These are phyloP conservation scores for Filobasidium uniguttulatum DNA, from an alignment of 1,284 basidiomycete species.

Conservation along the genomic window DNA sequence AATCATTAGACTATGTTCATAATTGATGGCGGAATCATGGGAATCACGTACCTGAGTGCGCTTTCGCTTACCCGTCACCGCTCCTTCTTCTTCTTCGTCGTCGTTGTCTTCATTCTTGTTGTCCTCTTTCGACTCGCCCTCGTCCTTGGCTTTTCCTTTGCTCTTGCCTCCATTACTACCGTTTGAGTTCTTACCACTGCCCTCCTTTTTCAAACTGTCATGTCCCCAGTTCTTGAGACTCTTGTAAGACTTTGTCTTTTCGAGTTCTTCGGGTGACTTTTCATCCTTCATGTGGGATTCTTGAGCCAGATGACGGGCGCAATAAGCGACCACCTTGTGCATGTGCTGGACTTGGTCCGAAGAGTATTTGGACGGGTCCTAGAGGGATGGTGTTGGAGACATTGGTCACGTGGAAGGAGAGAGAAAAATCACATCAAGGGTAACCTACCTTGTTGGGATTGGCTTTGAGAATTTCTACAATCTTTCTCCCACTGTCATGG, in stretches of 20 bases:
- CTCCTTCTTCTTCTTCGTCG: conserved; percentile 5
- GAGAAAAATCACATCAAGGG: not conserved
- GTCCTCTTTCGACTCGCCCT: conserved; percentile 10
- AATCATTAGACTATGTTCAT: too few relatives aligned
- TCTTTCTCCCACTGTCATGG: conserved; percentile 30
- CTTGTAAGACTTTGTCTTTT: conserved; percentile 30
- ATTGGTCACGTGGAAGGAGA: not conserved
- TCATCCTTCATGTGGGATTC: conserved; percentile 30
- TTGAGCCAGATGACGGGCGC: conserved; percentile 34
- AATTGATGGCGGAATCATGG: not conserved
- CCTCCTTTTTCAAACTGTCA: conserved; percentile 26
- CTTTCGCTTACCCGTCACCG: not conserved
- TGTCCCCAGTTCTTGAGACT: conserved; percentile 36
- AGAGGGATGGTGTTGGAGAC: not conserved
- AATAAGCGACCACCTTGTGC: conserved; percentile 33
- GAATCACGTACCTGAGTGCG: not conserved
- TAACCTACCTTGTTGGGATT: conserved; percentile 29
- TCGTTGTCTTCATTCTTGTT: conserved; percentile 5
- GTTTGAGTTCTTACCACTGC: conserved; percentile 9
- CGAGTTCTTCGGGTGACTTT: conserved; percentile 31
- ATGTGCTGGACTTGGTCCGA: conserved; percentile 35
- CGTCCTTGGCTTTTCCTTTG: conserved; percentile 16
- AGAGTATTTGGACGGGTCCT: conserved; percentile 31
- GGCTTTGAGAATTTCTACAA: conserved; percentile 32
- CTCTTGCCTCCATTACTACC: conserved; percentile 13